phyloP scores from a whole-genome alignment of 176 grass and related monocot species.

The Eleusine indica region DNA sequence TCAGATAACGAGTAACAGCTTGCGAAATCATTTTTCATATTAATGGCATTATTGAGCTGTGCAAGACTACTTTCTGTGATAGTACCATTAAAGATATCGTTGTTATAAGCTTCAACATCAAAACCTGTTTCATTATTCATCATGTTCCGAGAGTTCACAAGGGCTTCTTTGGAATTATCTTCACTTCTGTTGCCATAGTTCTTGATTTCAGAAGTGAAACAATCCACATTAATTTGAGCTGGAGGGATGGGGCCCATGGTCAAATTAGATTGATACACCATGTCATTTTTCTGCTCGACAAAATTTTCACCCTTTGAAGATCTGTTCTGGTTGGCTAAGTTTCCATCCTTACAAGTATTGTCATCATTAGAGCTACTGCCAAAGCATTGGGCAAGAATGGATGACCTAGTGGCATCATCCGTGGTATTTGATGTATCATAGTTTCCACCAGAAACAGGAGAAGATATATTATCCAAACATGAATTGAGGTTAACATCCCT shows the following conservation, averaged over 20 bases:
- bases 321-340: conserved; percentile 42
- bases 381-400: conserved; percentile 47
- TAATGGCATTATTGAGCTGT: conserved; percentile 59
- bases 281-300: conserved; percentile 39
- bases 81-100: conserved; percentile 60
- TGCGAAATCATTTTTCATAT: conserved; percentile 63
- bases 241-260: conserved; percentile 44
- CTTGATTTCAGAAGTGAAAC: conserved; percentile 58
- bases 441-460: conserved; percentile 56
- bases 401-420: conserved; percentile 44
- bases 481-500: conserved; percentile 63
- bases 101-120: conserved; percentile 53
- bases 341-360: conserved; percentile 45
- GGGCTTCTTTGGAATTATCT: conserved; percentile 45
- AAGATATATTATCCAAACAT: conserved; percentile 50
- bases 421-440: conserved; percentile 50
- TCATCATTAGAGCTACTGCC: conserved; percentile 52
- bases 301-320: conserved; percentile 36
- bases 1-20: conserved; percentile 58
- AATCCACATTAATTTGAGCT: conserved; percentile 54
- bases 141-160: conserved; percentile 38
- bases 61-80: conserved; percentile 59
- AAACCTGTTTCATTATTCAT: conserved; percentile 51
- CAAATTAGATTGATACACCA: conserved; percentile 51
- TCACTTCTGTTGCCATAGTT: conserved; percentile 41